phyloP scores from a whole-genome alignment of 352 stramenopile species.

The Pythium grandisporangium region DNA sequence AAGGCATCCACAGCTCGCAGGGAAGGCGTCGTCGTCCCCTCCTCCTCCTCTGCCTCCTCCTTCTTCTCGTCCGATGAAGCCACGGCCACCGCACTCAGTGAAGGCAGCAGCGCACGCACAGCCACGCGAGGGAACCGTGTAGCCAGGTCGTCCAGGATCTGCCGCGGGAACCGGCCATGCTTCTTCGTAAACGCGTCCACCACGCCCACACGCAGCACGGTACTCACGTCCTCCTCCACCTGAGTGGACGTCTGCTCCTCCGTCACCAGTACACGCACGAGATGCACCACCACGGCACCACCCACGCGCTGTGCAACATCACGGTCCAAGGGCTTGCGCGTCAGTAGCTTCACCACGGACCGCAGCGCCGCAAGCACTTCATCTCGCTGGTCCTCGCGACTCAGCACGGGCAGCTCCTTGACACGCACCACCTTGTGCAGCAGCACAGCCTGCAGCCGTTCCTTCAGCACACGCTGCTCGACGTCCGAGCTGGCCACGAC shows the following conservation, averaged over 20 bases:
- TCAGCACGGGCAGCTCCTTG: slow-evolving; percentile 34
- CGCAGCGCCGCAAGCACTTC: slow-evolving; percentile 25
- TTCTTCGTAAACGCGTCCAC: slow-evolving; percentile 76
- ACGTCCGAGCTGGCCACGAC: slow-evolving; percentile 41
- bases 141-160: slow-evolving; percentile 59
- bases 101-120: slow-evolving; percentile 41
- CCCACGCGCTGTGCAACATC: slow-evolving; percentile 52
- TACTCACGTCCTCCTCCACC: slow-evolving; percentile 5
- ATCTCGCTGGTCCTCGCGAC: slow-evolving; percentile 5
- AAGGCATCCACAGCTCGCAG: slow-evolving; percentile 53
- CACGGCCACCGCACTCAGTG: slow-evolving; percentile 33
- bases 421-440: slow-evolving; percentile 53
- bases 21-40: too few species aligned
- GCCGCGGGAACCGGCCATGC: slow-evolving; percentile 63
- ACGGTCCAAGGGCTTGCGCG: slow-evolving; percentile 45
- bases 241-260: too few species aligned
- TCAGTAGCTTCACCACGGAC: slow-evolving; percentile 30
- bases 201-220: slow-evolving; percentile 21
- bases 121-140: slow-evolving; percentile 37
- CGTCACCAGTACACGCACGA: slow-evolving; percentile 34
- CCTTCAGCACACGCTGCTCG: slow-evolving; percentile 65
- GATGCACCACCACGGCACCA: slow-evolving; percentile 42
- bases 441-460: slow-evolving; percentile 59
- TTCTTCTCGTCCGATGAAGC: slow-evolving; percentile 16
- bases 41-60: too few species aligned